A percentile compares a stretch with the other conserved stretches of the same genome.
Evolutionary conservation across 1,139 yeast genomes (phyloP).

Genomic region (Candida sanyaensis): DNA sequence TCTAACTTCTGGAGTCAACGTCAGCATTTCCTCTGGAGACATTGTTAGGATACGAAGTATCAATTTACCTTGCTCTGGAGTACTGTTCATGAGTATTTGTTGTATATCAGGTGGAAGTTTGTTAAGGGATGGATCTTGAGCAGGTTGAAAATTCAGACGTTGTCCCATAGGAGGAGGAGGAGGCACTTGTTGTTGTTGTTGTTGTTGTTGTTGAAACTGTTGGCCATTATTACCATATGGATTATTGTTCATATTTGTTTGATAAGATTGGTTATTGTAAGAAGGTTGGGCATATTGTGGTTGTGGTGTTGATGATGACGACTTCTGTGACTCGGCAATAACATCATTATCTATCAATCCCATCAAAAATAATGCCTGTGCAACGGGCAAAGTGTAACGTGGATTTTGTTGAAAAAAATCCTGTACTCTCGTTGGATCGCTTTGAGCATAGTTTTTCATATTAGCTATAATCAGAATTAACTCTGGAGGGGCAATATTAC

Average conservation of each 20-base stretch:
- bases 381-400: conserved; percentile 61
- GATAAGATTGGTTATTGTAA: conserved; percentile 7
- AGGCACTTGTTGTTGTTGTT: conserved; percentile 10
- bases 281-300: conserved; percentile 14
- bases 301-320: conserved; percentile 26
- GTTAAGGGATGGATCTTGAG: conserved; percentile 39
- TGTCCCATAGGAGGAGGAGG: conserved; percentile 18
- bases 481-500: conserved; percentile 68
- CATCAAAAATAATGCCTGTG: conserved; percentile 76
- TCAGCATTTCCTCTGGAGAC: conserved; percentile 54
- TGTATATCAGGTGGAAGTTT: conserved; percentile 51
- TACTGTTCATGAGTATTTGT: conserved; percentile 46
- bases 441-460: conserved; percentile 52
- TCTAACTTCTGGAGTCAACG: conserved; percentile 61
- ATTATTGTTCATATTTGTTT: conserved; percentile 7
- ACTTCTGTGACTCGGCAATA: conserved; percentile 48
- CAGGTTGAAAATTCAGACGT: conserved; percentile 8
- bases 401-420: conserved; percentile 59
- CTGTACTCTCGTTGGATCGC: conserved; percentile 50
- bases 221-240: conserved; percentile 9
- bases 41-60: conserved; percentile 65
- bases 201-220: conserved; percentile 11
- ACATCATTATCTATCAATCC: conserved; percentile 70
- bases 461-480: conserved; percentile 67
- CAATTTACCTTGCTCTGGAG: conserved; percentile 61